A percentile compares a stretch with the other conserved stretches of the same genome.
Evolutionary conservation across 306 rosid genomes (phyloP).

Genomic region (Lathyrus aphaca): DNA sequence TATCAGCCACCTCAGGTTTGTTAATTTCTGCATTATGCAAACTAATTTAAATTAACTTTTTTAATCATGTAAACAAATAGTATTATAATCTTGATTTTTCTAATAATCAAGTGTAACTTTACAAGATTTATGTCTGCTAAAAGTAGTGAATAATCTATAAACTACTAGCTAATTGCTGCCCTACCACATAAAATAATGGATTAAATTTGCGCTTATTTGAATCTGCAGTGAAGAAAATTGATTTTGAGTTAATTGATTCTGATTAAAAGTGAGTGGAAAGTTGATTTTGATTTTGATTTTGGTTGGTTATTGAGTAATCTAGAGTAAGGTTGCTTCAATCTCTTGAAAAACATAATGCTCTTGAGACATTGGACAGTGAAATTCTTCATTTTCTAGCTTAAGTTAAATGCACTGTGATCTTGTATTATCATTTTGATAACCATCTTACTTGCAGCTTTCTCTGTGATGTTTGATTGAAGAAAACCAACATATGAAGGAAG

Average conservation of each 20-base stretch:
- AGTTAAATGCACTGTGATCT: neutral
- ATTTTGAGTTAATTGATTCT: no score
- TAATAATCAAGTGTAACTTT: no score
- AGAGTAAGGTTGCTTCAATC: neutral
- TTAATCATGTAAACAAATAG: neutral
- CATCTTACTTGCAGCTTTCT: constrained; percentile 9
- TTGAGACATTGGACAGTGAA: constrained; percentile 7
- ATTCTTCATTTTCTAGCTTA: neutral
- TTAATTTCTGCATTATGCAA: neutral
- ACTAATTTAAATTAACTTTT: neutral
- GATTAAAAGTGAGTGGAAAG: no score
- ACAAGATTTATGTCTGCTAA: no score
- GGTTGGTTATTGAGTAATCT: neutral
- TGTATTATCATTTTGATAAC: constrained; percentile 7
- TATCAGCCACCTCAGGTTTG: constrained; percentile 48
- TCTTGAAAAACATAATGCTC: constrained; percentile 13
- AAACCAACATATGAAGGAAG: constrained; percentile 4
- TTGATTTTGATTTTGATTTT: no score
- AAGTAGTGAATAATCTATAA: no score
- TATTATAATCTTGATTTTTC: neutral
- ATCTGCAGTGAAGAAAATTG: no score
- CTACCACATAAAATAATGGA: no score
- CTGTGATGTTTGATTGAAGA: constrained; percentile 2
- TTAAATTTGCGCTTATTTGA: no score
- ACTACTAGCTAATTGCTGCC: no score